Evolutionary conservation across 768 basidiomycete genomes (phyloP).

Genomic region (Pulveroboletus sp.): DNA sequence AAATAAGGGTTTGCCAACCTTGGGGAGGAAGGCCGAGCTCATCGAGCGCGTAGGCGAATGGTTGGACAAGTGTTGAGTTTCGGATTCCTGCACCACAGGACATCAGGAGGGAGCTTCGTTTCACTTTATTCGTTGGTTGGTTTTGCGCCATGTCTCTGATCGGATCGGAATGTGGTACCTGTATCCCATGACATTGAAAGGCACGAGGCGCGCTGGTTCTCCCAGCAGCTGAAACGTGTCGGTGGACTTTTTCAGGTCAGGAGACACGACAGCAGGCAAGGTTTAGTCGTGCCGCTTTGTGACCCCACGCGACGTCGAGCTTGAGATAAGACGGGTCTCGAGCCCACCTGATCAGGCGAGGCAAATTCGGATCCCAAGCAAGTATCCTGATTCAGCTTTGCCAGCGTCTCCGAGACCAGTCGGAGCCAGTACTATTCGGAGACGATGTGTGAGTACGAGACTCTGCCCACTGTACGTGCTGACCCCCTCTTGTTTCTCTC

Average conservation of each 20-base stretch:
- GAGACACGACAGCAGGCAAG: background rate
- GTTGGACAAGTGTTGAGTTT: conserved; percentile 39
- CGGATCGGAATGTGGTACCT: background rate
- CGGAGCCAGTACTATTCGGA: too few relatives aligned
- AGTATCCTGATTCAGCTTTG: too few relatives aligned
- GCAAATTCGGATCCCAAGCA: too few relatives aligned
- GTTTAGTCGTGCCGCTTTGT: background rate
- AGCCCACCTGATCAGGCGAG: background rate
- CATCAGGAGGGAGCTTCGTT: background rate
- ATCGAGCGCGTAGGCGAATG: conserved; percentile 62
- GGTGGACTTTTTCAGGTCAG: background rate
- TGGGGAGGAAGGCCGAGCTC: conserved; percentile 73
- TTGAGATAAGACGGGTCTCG: too few relatives aligned
- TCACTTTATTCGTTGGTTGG: background rate
- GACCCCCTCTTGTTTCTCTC: too few relatives aligned
- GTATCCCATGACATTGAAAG: background rate
- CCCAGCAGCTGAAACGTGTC: background rate
- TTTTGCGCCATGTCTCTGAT: conserved; percentile 1
- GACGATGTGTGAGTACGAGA: too few relatives aligned
- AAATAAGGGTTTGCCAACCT: conserved; percentile 52
- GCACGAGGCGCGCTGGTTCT: too few relatives aligned
- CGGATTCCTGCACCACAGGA: too few relatives aligned
- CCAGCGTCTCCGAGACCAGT: background rate
- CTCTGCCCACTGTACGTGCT: too few relatives aligned
- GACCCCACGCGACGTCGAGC: too few relatives aligned